phyloP scores from a whole-genome alignment of 2,329 filamentous ascomycete genomes.

The Phaeosphaeria sp. region DNA sequence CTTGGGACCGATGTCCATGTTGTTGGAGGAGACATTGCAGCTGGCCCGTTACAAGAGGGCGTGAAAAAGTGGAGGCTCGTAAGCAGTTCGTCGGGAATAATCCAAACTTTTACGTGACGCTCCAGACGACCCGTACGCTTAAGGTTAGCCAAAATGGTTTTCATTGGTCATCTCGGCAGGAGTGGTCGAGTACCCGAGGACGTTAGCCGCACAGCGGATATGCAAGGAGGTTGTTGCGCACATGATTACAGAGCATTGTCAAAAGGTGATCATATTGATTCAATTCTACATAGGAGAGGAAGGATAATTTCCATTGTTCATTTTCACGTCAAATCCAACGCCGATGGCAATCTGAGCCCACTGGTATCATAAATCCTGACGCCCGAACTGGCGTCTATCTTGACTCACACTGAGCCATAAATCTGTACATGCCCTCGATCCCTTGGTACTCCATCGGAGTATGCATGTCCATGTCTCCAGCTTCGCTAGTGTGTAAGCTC shows the following conservation, averaged over 20 bases:
- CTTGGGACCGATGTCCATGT: not conserved
- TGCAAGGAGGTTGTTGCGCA: not conserved
- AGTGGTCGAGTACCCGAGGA: not conserved
- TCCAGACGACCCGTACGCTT: not conserved
- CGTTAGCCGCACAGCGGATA: not conserved
- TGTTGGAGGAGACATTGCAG: constrained; percentile 1
- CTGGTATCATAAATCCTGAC: constrained; percentile 23
- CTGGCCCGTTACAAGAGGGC: not conserved
- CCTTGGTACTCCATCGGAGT: constrained; percentile 65
- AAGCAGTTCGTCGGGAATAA: constrained; percentile 20
- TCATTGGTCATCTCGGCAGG: constrained; percentile 1
- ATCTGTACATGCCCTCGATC: constrained; percentile 69
- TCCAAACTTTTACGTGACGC: constrained; percentile 18
- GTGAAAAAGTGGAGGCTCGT: constrained; percentile 9
- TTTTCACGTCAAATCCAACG: constrained; percentile 14
- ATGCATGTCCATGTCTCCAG: constrained; percentile 44
- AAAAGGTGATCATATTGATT: constrained; percentile 4
- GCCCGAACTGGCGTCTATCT: constrained; percentile 10
- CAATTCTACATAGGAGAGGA: constrained; percentile 28
- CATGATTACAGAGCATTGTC: not conserved
- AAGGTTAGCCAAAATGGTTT: not conserved
- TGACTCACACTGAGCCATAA: constrained; percentile 68
- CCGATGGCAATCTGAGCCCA: constrained; percentile 32
- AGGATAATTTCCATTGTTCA: constrained; percentile 11
- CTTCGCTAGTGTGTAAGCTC: constrained; percentile 63